Percentiles rank a stretch among this genome's conserved stretches.
Conservation (phyloP, 2,329 filamentous ascomycete species). For the Albophoma yamanashiensis region DNA sequence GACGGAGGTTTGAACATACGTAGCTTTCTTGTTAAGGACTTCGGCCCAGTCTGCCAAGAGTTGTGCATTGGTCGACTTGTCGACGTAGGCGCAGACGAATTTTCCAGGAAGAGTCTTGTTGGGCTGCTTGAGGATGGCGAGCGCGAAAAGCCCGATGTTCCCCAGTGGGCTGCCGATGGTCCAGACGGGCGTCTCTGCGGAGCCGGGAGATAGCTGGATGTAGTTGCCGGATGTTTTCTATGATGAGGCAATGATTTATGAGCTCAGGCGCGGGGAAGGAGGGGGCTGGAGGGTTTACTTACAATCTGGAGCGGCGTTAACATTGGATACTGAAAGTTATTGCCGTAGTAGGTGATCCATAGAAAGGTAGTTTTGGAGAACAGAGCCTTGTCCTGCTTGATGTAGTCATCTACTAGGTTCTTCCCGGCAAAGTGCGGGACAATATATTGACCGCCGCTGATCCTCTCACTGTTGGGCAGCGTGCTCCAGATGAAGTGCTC, state of each 20-base stretch:
- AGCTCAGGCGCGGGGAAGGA: neutral
- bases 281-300: neutral
- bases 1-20: neutral
- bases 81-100: neutral
- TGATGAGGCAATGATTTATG: neutral
- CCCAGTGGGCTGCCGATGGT: neutral
- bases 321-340: neutral
- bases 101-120: neutral
- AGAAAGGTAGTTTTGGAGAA: neutral
- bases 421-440: neutral
- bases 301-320: neutral
- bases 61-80: neutral
- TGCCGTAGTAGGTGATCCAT: neutral
- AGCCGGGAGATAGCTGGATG: neutral
- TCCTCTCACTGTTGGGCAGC: neutral
- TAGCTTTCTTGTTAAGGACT: neutral
- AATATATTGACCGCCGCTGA: neutral
- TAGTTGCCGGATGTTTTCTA: neutral
- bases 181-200: neutral
- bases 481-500: neutral
- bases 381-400: neutral
- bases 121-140: neutral
- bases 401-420: neutral
- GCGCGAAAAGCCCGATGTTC: neutral
- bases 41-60: neutral